These are phyloP conservation scores for Talaromyces wortmannii DNA, from an alignment of 495 filamentous ascomycete genomes.

Conservation along the genomic window DNA sequence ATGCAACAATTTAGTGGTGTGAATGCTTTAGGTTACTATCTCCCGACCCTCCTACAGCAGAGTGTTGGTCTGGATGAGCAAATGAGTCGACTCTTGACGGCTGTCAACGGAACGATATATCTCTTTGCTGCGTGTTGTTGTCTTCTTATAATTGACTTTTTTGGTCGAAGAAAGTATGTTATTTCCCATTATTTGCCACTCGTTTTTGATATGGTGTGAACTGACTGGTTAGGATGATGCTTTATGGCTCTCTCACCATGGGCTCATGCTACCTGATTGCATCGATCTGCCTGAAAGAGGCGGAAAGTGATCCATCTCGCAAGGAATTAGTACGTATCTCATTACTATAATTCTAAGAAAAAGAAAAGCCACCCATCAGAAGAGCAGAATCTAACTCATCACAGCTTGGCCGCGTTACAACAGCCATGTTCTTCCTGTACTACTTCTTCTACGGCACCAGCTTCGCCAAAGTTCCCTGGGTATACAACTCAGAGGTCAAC, in stretches of 20 bases:
- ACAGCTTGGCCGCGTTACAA: conserved; percentile 15
- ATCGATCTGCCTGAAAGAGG: conserved; percentile 16
- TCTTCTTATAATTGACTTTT: conserved; percentile 16
- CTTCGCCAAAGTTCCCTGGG: conserved; percentile 28
- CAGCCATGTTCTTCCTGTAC: conserved; percentile 27
- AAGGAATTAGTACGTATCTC: conserved; percentile 11
- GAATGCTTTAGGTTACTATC: conserved; percentile 8
- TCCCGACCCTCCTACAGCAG: conserved; percentile 16
- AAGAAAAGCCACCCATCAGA: too few species aligned
- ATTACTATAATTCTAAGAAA: neutral
- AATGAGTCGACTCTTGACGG: conserved; percentile 19
- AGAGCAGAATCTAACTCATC: neutral
- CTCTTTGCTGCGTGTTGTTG: conserved; percentile 18
- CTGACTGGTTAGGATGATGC: conserved; percentile 12
- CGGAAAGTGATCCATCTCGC: conserved; percentile 9
- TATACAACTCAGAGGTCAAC: conserved; percentile 35
- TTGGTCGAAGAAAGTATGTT: conserved; percentile 18
- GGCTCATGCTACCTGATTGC: conserved; percentile 20
- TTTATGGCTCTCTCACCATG: conserved; percentile 19
- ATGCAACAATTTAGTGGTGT: conserved; percentile 22
- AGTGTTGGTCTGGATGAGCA: conserved; percentile 16
- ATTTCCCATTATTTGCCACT: neutral
- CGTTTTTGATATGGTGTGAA: neutral
- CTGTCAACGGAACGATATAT: conserved; percentile 20
- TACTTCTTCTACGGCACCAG: conserved; percentile 27